Base-by-base conservation (phyloP, 2,329 filamentous ascomycete species). In the Stagonosporopsis chrysanthemi region DNA sequence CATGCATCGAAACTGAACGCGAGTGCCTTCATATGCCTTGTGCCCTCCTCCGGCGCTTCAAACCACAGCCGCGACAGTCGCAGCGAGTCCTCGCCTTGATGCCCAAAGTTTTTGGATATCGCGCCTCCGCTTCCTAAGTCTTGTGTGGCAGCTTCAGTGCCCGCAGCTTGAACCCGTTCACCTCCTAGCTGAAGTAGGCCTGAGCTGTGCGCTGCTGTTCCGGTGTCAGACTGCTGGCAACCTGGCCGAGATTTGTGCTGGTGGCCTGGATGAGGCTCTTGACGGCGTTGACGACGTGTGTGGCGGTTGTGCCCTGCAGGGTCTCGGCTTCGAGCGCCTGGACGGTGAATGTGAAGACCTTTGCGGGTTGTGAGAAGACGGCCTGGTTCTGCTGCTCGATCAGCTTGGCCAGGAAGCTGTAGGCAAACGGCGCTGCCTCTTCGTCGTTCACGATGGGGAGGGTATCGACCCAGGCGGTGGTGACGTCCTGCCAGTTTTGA, bases 371-470 rank as follows among this genome's bases (percentile, higher is more conserved):
- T 61, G 83, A 82, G 69, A 92, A 82, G 43, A 97, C 90, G 14
- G 86, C 88, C 0, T 91, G 90, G 71, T 97, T 91, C 87, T 90
- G 90, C 95, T 96, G 90, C 66, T 96, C 90, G 74, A 98, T 97
- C 62, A 99, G 79, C 75, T 97, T 89, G 12, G 91, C 88, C 56
- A 99, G 82, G 79, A 97, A 99, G 41, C 89, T 88, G 75, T 99
- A 99, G 1, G 93, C 93, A 76, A 96, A 98, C 14, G 95, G 95
- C 19, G 95, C 95, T 4, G 95, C 95, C 80, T 99, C 95, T 76
- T 99, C 95, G 65, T 99, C 95, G 71, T 97, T 97, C 15, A 89
- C 88, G 49, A 99, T 90, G 0, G 95, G 95, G 33, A 99, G 82
- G 0, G 94, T 97, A 64, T 92, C 88, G 45, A 99, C 81, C 95